These are phyloP conservation scores for Psilocybe azurescens DNA, from an alignment of 768 basidiomycete genomes.

Conservation along the genomic window DNA sequence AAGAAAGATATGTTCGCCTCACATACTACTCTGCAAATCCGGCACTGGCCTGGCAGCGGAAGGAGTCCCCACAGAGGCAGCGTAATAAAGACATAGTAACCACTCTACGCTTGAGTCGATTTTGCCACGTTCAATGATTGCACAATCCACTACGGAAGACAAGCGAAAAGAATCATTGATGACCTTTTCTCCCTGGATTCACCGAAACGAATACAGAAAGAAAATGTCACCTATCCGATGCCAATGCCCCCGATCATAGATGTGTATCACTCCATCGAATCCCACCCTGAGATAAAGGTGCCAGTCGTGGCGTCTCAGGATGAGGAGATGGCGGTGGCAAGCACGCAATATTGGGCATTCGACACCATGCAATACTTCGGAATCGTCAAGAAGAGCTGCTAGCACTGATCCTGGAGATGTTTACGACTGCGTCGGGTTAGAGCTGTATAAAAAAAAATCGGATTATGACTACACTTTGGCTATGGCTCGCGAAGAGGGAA, in stretches of 20 bases:
- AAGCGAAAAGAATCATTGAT: conserved; percentile 20
- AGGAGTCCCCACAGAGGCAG: conserved; percentile 83
- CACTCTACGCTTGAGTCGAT: conserved; percentile 52
- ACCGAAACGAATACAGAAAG: too few species aligned
- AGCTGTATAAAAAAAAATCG: too few species aligned
- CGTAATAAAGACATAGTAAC: conserved; percentile 40
- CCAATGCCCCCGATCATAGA: conserved; percentile 4
- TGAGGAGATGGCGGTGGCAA: conserved; percentile 17
- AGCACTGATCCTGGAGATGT: background rate
- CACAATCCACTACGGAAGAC: conserved; percentile 6
- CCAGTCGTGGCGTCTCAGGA: conserved; percentile 21
- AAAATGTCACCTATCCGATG: conserved; percentile 21
- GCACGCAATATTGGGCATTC: background rate
- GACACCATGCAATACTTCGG: background rate
- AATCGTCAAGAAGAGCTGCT: background rate
- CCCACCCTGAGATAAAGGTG: conserved; percentile 26
- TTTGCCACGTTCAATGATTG: conserved; percentile 26
- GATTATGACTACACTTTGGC: too few species aligned
- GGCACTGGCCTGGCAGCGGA: conserved; percentile 78
- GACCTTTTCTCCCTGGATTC: background rate
- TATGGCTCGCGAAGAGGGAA: too few species aligned
- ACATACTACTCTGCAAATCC: conserved; percentile 81
- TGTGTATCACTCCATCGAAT: conserved; percentile 23
- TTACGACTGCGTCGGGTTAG: background rate
- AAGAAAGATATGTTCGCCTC: conserved; percentile 64